These are phyloP conservation scores for Clitopilus hobsonii DNA, from an alignment of 768 basidiomycete species.

Conservation along the genomic window DNA sequence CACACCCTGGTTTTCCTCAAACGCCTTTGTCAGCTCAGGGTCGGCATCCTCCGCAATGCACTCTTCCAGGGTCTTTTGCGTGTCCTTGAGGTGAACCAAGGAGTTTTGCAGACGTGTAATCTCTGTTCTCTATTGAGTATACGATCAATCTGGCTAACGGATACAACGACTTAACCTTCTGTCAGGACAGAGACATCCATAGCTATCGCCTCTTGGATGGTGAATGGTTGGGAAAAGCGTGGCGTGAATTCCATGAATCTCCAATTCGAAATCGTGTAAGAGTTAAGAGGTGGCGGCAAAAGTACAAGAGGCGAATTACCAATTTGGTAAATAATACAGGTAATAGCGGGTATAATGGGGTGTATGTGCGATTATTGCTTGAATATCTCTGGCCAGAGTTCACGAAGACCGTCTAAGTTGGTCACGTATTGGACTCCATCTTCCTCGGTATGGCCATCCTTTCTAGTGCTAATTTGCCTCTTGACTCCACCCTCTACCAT, in stretches of 20 bases:
- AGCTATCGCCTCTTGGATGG: constrained; percentile 54
- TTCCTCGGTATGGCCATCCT: constrained; percentile 24
- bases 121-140: constrained; percentile 37
- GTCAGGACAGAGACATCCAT: constrained; percentile 65
- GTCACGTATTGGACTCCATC: constrained; percentile 50
- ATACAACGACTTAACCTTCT: constrained; percentile 47
- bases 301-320: not conserved
- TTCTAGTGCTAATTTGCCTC: constrained; percentile 41
- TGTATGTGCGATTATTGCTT: constrained; percentile 16
- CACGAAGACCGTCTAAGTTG: constrained; percentile 61
- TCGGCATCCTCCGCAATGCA: constrained; percentile 43
- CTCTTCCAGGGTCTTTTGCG: constrained; percentile 54
- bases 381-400: constrained; percentile 76
- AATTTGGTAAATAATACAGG: constrained; percentile 5
- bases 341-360: not conserved
- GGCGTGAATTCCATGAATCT: constrained; percentile 68
- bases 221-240: constrained; percentile 72
- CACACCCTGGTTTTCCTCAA: constrained; percentile 67
- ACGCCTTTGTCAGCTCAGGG: constrained; percentile 51
- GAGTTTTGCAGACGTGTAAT: constrained; percentile 75
- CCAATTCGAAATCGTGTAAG: no score
- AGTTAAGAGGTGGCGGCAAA: not conserved
- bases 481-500: constrained; percentile 57
- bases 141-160: constrained; percentile 4
- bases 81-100: constrained; percentile 52